Base-by-base conservation (phyloP, 2,329 filamentous ascomycete genomes). In the Penicillium sp. region DNA sequence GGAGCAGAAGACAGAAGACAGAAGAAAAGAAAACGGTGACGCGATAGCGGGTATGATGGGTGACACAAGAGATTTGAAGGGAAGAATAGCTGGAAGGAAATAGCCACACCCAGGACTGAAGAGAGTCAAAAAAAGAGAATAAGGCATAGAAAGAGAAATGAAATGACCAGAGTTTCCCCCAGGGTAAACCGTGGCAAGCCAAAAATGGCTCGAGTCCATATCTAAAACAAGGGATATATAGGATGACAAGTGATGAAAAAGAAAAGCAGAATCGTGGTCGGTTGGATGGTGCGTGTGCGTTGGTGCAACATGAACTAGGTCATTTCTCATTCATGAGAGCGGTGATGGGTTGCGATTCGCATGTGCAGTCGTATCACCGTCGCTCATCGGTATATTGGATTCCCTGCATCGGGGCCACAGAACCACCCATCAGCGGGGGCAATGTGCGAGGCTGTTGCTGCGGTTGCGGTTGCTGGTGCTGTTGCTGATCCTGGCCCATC, bases 341-440 rank as follows among this genome's bases (percentile, higher is more conserved):
- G 40, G 36, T 44, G 43, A 43, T 42, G 42, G 40, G 26, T 10
- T 23, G 33, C 18, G 24, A 44, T 52, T 3, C 16, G 34, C 31
- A n/a, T n/a, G n/a, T n/a, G n/a, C 31, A 2, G 39, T 72, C 42
- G 10, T 8, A 9, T 45, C 42, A 78, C 54, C 77, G 73, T 55
- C 75, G 70, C 51, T 78, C 77, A 52, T 79, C 77, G n/a, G 74
- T 75, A 64, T 80, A 81, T 60, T 80, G 77, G 36, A 81, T 74
- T 14, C 78, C 78, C 65, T 81, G 78, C 78, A 81, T 81, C 11
- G 74, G 71, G 14, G 74, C 75, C 19, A 69, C 63, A 2, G 73
- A 70, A 8, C 74, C 74, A 61, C 77, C 79, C 64, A 78, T 73
- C 14, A 80, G 65, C 4, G 78, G 78, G 36, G 78, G 78, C 5